These are phyloP conservation scores for Acaromyces ingoldii DNA, from an alignment of 1,284 basidiomycete genomes.

Conservation along the genomic window DNA sequence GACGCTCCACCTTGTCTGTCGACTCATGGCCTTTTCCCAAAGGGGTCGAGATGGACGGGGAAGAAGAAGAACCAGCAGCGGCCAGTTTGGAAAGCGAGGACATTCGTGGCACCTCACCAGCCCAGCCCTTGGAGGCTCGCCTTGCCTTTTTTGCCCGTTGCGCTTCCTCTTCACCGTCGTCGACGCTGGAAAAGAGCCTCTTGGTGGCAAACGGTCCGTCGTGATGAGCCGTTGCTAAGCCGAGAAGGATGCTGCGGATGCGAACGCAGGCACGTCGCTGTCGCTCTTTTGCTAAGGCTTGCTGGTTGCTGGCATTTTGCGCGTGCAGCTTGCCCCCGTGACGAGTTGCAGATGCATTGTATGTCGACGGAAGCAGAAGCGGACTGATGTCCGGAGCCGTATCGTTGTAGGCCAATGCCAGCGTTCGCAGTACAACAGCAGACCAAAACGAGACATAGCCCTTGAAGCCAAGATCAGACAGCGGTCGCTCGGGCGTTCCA, in stretches of 20 bases:
- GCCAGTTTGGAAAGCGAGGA: too few species aligned
- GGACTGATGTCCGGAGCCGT: not conserved
- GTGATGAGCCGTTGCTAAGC: conserved; percentile 2
- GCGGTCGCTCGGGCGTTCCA: conserved; percentile 88
- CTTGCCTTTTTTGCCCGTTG: not conserved
- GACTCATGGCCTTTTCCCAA: too few species aligned
- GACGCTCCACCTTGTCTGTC: too few species aligned
- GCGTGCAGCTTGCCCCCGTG: not conserved
- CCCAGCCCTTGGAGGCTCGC: not conserved
- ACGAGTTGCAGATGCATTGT: not conserved
- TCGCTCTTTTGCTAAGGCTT: conserved; percentile 6
- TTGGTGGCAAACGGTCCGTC: not conserved
- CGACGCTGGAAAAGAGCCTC: too few species aligned
- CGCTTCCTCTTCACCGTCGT: conserved; percentile 1
- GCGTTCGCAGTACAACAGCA: conserved; percentile 73
- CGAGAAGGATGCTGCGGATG: conserved; percentile 9
- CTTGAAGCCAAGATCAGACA: conserved; percentile 84
- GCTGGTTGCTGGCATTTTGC: conserved; percentile 9
- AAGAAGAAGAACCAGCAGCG: not conserved
- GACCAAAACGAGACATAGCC: conserved; percentile 92
- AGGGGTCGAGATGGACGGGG: too few species aligned
- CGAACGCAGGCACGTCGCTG: conserved; percentile 3
- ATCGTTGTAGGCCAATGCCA: conserved; percentile 58
- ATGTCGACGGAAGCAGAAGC: conserved; percentile 5
- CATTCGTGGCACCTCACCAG: not conserved